phyloP scores from a whole-genome alignment of 2,329 filamentous ascomycete genomes.

The Fusarium nematophilum region DNA sequence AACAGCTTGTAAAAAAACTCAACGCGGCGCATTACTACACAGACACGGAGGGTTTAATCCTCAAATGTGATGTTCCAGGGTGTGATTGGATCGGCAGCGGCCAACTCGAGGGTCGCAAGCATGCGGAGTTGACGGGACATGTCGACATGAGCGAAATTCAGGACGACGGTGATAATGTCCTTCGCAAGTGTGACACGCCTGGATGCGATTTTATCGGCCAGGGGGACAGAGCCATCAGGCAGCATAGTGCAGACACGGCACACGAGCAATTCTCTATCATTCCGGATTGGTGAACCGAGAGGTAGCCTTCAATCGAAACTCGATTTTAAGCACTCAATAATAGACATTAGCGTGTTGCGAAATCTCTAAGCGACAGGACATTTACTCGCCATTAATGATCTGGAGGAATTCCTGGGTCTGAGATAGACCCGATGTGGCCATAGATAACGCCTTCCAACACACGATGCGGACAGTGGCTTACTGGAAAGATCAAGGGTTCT shows the following conservation, averaged over 20 bases:
- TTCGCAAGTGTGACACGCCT: constrained; percentile 75
- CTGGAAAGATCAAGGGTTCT: too few species aligned
- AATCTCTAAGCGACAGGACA: too few species aligned
- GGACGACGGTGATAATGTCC: constrained; percentile 83
- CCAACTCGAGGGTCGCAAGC: constrained; percentile 69
- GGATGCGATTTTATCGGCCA: constrained; percentile 74
- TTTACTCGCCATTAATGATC: too few species aligned
- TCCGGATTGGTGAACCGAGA: constrained; percentile 45
- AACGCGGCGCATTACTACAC: constrained; percentile 84
- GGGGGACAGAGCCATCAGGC: constrained; percentile 68
- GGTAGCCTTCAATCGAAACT: neutral
- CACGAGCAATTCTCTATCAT: constrained; percentile 61
- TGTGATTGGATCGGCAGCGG: constrained; percentile 78
- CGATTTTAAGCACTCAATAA: neutral
- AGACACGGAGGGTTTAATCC: constrained; percentile 82
- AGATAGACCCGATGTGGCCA: too few species aligned
- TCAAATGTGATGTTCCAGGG: constrained; percentile 75
- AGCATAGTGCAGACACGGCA: constrained; percentile 70
- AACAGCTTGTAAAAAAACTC: constrained; percentile 73
- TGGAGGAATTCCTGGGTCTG: too few species aligned
- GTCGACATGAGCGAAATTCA: constrained; percentile 72
- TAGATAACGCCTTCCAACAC: too few species aligned
- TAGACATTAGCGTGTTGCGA: neutral
- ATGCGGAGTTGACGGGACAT: constrained; percentile 72
- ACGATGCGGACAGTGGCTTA: too few species aligned